A percentile compares a stretch with the other conserved stretches of the same genome.
Evolutionary conservation across 1,284 basidiomycete species (phyloP).

Genomic region (Coniferiporia weirii): DNA sequence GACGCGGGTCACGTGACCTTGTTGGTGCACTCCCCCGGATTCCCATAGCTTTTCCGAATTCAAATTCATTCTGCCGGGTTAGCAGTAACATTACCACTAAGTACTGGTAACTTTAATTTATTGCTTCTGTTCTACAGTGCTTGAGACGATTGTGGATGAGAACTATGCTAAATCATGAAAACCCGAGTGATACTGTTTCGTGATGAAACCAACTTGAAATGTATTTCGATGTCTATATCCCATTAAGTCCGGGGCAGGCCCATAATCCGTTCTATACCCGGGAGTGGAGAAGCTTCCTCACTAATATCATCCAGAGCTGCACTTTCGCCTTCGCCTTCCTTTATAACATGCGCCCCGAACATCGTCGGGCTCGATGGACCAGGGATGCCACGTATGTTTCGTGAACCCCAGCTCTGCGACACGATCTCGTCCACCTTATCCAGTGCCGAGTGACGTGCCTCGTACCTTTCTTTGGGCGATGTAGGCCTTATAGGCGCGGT

Average conservation of each 20-base stretch:
- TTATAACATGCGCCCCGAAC: constrained; percentile 1
- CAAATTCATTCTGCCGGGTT: too few relatives aligned
- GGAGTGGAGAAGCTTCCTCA: neutral
- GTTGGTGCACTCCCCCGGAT: neutral
- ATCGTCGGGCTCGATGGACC: constrained; percentile 1
- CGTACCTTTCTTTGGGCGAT: constrained; percentile 12
- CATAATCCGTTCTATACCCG: neutral
- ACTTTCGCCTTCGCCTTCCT: neutral
- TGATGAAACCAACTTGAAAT: neutral
- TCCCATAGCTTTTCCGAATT: neutral
- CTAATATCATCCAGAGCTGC: neutral
- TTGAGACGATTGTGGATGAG: too few relatives aligned
- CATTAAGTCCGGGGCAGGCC: neutral
- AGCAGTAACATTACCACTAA: too few relatives aligned
- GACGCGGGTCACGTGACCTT: neutral
- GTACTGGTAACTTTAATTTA: too few relatives aligned
- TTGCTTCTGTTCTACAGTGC: too few relatives aligned
- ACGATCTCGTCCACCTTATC: constrained; percentile 16
- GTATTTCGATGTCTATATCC: neutral
- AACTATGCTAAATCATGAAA: too few relatives aligned
- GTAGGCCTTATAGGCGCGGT: constrained; percentile 2
- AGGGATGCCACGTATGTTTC: constrained; percentile 1
- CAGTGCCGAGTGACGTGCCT: constrained; percentile 9
- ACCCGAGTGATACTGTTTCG: neutral
- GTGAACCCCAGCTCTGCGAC: constrained; percentile 5